These are phyloP conservation scores for Triangularia setosa DNA, from an alignment of 2,329 filamentous ascomycete species.

Conservation along the genomic window DNA sequence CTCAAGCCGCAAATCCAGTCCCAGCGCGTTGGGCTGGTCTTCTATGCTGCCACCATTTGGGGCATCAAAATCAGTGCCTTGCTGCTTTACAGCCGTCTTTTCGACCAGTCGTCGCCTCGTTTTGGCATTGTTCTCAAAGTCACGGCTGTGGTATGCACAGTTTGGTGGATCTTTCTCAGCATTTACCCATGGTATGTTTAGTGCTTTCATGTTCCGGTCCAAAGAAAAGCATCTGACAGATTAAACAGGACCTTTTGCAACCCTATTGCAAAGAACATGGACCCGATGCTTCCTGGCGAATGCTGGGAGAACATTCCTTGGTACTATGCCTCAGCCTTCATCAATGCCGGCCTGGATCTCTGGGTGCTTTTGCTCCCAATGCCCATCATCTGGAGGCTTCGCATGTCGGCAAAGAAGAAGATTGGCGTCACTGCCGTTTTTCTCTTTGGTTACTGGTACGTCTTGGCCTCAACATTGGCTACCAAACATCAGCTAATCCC, in stretches of 20 bases:
- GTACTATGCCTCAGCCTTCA: constrained; percentile 1
- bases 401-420: neutral
- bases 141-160: neutral
- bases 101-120: neutral
- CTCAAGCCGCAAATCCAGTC: neutral
- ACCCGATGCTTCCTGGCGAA: neutral
- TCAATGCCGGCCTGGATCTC: neutral
- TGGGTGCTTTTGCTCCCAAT: neutral
- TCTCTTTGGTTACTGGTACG: neutral
- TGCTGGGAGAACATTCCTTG: constrained; percentile 1
- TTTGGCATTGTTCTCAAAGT: neutral
- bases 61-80: neutral
- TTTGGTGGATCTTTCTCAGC: neutral
- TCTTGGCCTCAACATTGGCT: neutral
- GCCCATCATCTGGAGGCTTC: constrained; percentile 1
- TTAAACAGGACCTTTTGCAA: neutral
- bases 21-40: neutral
- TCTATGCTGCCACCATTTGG: neutral
- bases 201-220: too few relatives aligned
- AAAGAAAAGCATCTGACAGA: too few relatives aligned
- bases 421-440: neutral
- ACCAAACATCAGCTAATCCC: neutral
- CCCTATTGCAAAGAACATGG: neutral
- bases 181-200: neutral
- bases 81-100: neutral